phyloP scores from a whole-genome alignment of 306 rosid species.

The Malus orientalis region DNA sequence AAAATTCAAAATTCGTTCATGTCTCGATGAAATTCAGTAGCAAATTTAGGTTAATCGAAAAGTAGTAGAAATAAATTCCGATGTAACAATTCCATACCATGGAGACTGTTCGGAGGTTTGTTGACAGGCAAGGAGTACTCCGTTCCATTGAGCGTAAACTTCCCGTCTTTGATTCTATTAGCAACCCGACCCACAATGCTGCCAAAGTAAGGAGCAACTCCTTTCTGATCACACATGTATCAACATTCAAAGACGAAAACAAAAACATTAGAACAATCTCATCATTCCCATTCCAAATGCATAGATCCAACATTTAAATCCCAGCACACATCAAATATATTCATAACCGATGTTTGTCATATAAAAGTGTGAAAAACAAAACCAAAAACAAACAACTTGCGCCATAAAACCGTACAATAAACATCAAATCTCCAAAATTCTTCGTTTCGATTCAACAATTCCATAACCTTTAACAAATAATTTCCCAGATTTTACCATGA shows the following conservation, averaged over 20 bases:
- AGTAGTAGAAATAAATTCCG: background rate
- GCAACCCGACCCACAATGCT: constrained; percentile 98
- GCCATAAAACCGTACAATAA: no score
- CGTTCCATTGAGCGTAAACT: constrained; percentile 64
- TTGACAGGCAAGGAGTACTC: constrained; percentile 69
- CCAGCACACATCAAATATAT: background rate
- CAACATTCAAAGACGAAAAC: background rate
- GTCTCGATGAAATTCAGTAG: background rate
- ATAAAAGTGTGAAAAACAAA: no score
- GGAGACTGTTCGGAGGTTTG: constrained; percentile 87
- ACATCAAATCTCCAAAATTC: background rate
- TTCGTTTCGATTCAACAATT: background rate
- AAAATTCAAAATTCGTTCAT: background rate
- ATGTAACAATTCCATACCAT: constrained; percentile 46
- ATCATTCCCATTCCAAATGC: background rate
- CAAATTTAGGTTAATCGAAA: background rate
- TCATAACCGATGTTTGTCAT: background rate
- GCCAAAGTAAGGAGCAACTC: constrained; percentile 78
- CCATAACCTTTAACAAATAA: background rate
- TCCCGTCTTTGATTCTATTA: constrained; percentile 80
- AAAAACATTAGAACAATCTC: background rate
- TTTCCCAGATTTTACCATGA: background rate
- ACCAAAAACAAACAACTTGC: no score
- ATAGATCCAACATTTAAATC: background rate
- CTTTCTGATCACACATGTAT: constrained; percentile 43